Evolutionary conservation across 495 filamentous ascomycete genomes (phyloP).

Genomic region (Jackrogersella minutella): DNA sequence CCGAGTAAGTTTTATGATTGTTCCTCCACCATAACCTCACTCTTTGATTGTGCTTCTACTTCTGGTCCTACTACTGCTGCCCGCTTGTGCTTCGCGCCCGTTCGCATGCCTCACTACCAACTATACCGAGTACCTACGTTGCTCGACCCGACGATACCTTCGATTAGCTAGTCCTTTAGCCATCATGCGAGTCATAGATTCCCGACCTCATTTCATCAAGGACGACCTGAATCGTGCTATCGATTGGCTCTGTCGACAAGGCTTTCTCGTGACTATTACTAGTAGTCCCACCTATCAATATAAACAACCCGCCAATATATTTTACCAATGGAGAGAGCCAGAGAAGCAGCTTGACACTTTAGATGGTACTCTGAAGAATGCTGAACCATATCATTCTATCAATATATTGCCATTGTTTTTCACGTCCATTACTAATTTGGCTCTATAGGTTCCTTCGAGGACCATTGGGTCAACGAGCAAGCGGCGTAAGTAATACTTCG

Average conservation of each 20-base stretch:
- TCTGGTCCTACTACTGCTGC: background rate
- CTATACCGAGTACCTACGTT: background rate
- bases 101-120: background rate
- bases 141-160: background rate
- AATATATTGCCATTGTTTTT: background rate
- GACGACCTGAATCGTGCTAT: constrained; percentile 1
- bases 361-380: constrained; percentile 24
- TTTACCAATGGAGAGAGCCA: background rate
- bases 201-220: background rate
- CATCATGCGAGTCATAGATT: background rate
- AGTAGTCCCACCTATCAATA: background rate
- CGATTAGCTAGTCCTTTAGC: background rate
- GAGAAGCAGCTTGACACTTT: background rate
- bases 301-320: background rate
- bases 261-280: background rate
- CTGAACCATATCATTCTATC: background rate
- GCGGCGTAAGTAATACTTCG: constrained; percentile 43
- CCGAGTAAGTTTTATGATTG: constrained; percentile 42
- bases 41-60: background rate
- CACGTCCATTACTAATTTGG: constrained; percentile 33
- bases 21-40: background rate
- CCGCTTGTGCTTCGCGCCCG: background rate
- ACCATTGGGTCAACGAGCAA: constrained; percentile 57
- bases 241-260: constrained; percentile 16
- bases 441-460: constrained; percentile 51